Percentiles rank a stretch among this genome's conserved stretches.
phyloP scores from a whole-genome alignment of 2,329 filamentous ascomycete genomes.

The Aspergillus amoenus region DNA sequence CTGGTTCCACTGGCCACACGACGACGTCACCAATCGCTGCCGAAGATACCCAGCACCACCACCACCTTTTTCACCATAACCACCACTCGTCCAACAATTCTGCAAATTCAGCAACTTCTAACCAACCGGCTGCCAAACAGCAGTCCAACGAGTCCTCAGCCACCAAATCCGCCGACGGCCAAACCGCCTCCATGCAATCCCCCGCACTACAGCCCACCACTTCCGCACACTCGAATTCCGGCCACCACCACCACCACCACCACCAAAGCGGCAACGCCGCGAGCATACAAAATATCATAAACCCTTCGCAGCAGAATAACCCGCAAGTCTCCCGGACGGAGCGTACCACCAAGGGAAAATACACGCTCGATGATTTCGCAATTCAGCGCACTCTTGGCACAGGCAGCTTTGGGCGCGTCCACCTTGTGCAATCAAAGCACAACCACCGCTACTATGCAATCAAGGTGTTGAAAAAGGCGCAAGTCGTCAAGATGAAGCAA shows the following conservation, averaged over 20 bases:
- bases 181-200: conserved; percentile 39
- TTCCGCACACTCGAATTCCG: conserved; percentile 28
- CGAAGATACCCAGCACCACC: conserved; percentile 26
- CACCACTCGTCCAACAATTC: conserved; percentile 14
- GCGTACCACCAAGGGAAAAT: conserved; percentile 92
- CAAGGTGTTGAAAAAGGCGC: conserved; percentile 97
- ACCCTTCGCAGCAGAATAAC: conserved; percentile 54
- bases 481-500: conserved; percentile 99
- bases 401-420: conserved; percentile 93
- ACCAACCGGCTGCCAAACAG: conserved; percentile 14
- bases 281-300: conserved; percentile 81
- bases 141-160: conserved; percentile 18
- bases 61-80: conserved; percentile 28
- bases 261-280: conserved; percentile 61
- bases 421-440: conserved; percentile 95
- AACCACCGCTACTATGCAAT: conserved; percentile 98
- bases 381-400: conserved; percentile 91
- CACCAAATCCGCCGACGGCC: conserved; percentile 21
- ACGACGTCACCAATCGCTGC: conserved; percentile 56
- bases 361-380: conserved; percentile 85
- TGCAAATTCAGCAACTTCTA: conserved; percentile 3
- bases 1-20: conserved; percentile 63
- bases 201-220: conserved; percentile 34
- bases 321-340: conserved; percentile 18
- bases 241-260: conserved; percentile 33